Conservation (phyloP, 2,329 filamentous ascomycete genomes). For the Monosporascus sp. region DNA sequence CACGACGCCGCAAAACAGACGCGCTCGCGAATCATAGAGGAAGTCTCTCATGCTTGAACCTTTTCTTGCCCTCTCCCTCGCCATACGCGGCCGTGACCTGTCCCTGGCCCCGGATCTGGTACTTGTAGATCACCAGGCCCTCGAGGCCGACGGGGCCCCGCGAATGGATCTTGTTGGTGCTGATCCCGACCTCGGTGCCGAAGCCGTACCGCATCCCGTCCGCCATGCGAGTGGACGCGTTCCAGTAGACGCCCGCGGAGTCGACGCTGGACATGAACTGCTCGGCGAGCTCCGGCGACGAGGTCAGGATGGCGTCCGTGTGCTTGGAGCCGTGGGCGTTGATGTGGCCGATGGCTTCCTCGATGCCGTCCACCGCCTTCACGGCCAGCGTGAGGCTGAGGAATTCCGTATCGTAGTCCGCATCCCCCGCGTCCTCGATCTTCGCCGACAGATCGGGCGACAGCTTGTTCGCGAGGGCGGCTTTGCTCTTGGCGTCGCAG, state of each 20-base stretch:
- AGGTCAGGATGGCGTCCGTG: slow-evolving; percentile 85
- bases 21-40: slow-evolving; percentile 25
- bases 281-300: slow-evolving; percentile 62
- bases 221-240: slow-evolving; percentile 87
- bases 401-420: slow-evolving; percentile 86
- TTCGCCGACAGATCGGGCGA: slow-evolving; percentile 32
- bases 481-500: slow-evolving; percentile 68
- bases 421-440: slow-evolving; percentile 60
- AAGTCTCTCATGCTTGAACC: slow-evolving; percentile 55
- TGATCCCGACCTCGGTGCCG: slow-evolving; percentile 96
- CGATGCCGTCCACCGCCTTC: slow-evolving; percentile 65
- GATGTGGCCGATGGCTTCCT: slow-evolving; percentile 79
- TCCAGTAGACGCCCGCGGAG: slow-evolving; percentile 93
- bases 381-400: slow-evolving; percentile 79
- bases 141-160: slow-evolving; percentile 90
- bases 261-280: slow-evolving; percentile 82
- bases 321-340: slow-evolving; percentile 90
- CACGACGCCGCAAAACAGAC: too few species aligned
- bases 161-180: slow-evolving; percentile 97
- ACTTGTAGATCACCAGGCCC: slow-evolving; percentile 96
- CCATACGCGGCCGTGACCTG: slow-evolving; percentile 77
- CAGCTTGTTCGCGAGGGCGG: slow-evolving; percentile 50
- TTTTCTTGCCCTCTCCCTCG: slow-evolving; percentile 53
- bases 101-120: slow-evolving; percentile 77
- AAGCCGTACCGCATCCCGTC: slow-evolving; percentile 98